Base-by-base conservation (phyloP, 345 rosid genomes). In the Bruguiera parviflora region DNA sequence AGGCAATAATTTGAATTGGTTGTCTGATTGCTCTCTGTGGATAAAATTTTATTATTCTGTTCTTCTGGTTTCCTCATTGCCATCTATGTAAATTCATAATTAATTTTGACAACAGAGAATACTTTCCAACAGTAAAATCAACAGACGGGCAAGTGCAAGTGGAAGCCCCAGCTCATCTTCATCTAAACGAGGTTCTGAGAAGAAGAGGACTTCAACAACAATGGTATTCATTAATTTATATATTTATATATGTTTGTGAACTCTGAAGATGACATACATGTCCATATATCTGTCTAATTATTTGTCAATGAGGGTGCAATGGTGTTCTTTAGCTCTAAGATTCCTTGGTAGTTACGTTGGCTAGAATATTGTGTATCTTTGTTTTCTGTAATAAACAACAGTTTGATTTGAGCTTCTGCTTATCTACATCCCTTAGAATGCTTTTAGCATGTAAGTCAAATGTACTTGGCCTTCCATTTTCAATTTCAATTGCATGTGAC, bases 181-280 rank as follows among this genome's bases (percentile, higher is more conserved):
- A 39, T 79, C 83, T 10, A 87, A 87, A 77, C 79, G 87, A 61
- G 83, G 78, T 67, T 83, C 85, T 77, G 90, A 84, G 51, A 89
- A 80, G 83, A 86, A 81, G 75, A 74, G 78, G 64, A 74, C 25
- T 69, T 83, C 88, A 28, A 78, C 84, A 53, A 75, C 73, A 62
- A 84, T 82, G 88, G 87, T 85, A 80, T 52, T 72, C 25, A 51
- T 27, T 16, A 15, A 21, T 29, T 15, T 43, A 43, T 13, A 8
- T 43, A 35, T 35, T 7, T 35, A 43, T 43, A 13, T 43, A 43
- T 43, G 49, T 43, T 10, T 43, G 49, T 3, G 18, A 43, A 13
- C 5, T 0, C 18, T 13, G 19, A 43, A 13, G 49, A 43, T 43
- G 18, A 13, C 49, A 11, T 43, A 13, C 49, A 0, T 43, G 13